These are phyloP conservation scores for Pseudovirgaria hyperparasitica DNA, from an alignment of 2,329 filamentous ascomycete species.

Conservation along the genomic window DNA sequence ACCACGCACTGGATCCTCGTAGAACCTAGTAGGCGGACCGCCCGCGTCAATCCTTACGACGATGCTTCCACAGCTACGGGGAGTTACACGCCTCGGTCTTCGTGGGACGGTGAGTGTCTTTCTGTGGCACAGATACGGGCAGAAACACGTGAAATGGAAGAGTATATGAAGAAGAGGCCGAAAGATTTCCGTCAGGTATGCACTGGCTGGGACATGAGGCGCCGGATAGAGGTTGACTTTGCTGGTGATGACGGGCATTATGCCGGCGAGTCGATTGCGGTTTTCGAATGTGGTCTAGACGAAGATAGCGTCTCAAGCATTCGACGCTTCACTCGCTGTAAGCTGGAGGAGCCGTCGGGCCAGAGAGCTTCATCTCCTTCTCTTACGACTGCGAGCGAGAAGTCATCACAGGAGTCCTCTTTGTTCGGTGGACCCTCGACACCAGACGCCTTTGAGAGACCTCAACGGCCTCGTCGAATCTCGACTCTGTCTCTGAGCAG, in stretches of 20 bases:
- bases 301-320: slow-evolving; percentile 41
- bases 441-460: slow-evolving; percentile 13
- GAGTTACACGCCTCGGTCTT: slow-evolving; percentile 70
- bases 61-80: slow-evolving; percentile 51
- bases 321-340: slow-evolving; percentile 46
- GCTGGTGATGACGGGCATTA: slow-evolving; percentile 63
- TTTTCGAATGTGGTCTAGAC: slow-evolving; percentile 60
- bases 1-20: slow-evolving; percentile 70
- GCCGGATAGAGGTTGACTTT: slow-evolving; percentile 79
- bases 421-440: slow-evolving; percentile 37
- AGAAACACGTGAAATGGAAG: slow-evolving; percentile 73
- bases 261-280: slow-evolving; percentile 63
- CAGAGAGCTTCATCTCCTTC: slow-evolving; percentile 8
- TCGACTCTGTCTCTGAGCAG: slow-evolving; percentile 22
- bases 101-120: slow-evolving; percentile 59
- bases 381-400: too few species aligned
- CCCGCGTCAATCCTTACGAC: slow-evolving; percentile 60
- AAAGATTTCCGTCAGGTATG: slow-evolving; percentile 67
- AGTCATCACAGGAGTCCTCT: slow-evolving; percentile 24
- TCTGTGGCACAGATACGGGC: slow-evolving; percentile 56
- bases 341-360: slow-evolving; percentile 21
- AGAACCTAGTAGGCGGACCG: slow-evolving; percentile 61
- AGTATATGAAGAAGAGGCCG: slow-evolving; percentile 59
- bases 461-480: slow-evolving; percentile 15
- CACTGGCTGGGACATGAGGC: slow-evolving; percentile 83